Conservation (phyloP, 257 asterid genomes). For the Misopates orontium region DNA sequence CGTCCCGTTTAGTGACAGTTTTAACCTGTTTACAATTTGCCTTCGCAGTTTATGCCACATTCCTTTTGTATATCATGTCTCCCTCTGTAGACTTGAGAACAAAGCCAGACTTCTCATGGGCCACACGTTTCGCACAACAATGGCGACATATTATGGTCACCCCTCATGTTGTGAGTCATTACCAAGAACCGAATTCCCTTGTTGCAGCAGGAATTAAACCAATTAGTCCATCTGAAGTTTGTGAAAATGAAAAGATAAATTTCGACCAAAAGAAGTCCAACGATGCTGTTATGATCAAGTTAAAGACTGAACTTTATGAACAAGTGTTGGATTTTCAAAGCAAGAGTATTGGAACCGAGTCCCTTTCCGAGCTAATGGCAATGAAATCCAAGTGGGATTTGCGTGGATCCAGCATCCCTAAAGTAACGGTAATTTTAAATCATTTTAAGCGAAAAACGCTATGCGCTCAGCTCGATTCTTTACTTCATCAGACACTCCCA, state of each 20-base stretch:
- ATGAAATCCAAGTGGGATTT: conserved; percentile 81
- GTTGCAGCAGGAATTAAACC: conserved; percentile 20
- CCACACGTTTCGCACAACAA: conserved; percentile 57
- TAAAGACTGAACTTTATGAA: conserved; percentile 67
- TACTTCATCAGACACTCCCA: conserved; percentile 77
- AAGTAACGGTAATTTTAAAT: conserved; percentile 74
- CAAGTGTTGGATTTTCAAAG: conserved; percentile 61
- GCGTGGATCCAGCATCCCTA: conserved; percentile 39
- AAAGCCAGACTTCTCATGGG: conserved; percentile 83
- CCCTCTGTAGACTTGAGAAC: conserved; percentile 62
- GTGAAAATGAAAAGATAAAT: conserved; percentile 75
- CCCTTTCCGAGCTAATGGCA: conserved; percentile 53
- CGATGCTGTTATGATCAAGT: conserved; percentile 71
- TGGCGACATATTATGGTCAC: conserved; percentile 63
- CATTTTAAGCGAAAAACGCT: conserved; percentile 88
- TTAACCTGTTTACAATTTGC: conserved; percentile 77
- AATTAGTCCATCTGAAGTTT: conserved; percentile 44
- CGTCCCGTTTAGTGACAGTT: conserved; percentile 55
- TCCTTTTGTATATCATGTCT: conserved; percentile 74
- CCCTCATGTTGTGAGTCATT: conserved; percentile 53
- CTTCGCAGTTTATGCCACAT: conserved; percentile 89
- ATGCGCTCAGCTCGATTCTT: conserved; percentile 79
- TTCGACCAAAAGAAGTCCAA: conserved; percentile 76
- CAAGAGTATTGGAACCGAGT: conserved; percentile 50
- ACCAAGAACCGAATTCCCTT: conserved; percentile 38